Conservation (phyloP, 257 asterid genomes). For the Oldenlandia corymbosa region DNA sequence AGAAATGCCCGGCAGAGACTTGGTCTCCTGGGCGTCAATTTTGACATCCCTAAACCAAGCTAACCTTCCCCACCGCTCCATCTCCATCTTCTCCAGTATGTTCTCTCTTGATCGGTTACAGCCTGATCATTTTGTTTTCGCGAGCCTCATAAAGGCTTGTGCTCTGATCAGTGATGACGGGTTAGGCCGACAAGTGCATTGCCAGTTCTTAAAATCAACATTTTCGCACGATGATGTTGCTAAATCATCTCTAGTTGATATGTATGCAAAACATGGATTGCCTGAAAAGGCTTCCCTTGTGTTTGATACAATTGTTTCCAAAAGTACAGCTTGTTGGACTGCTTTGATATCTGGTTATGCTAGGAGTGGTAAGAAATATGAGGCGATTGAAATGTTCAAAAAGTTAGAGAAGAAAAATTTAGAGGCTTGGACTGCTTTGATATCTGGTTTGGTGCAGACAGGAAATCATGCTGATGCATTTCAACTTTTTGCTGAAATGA, state of each 20-base stretch:
- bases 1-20: constrained; percentile 63
- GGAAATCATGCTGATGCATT: constrained; percentile 47
- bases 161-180: constrained; percentile 34
- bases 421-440: constrained; percentile 56
- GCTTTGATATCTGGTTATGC: constrained; percentile 72
- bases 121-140: constrained; percentile 62
- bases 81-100: constrained; percentile 35
- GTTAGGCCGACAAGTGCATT: constrained; percentile 63
- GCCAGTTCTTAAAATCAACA: constrained; percentile 45
- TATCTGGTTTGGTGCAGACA: constrained; percentile 67
- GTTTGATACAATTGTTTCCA: constrained; percentile 43
- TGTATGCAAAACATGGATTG: constrained; percentile 64
- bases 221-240: constrained; percentile 58
- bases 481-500: constrained; percentile 44
- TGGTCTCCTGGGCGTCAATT: constrained; percentile 77
- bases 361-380: constrained; percentile 47
- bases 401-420: constrained; percentile 38
- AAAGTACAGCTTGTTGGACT: constrained; percentile 58
- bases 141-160: constrained; percentile 63
- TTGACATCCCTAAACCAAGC: constrained; percentile 64
- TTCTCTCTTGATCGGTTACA: constrained; percentile 28
- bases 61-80: constrained; percentile 29
- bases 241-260: constrained; percentile 72
- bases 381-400: constrained; percentile 41
- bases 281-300: constrained; percentile 45